A percentile compares a stretch with the other conserved stretches of the same genome.
Conservation (phyloP, 768 basidiomycete genomes). For the Kwoniella pini region DNA sequence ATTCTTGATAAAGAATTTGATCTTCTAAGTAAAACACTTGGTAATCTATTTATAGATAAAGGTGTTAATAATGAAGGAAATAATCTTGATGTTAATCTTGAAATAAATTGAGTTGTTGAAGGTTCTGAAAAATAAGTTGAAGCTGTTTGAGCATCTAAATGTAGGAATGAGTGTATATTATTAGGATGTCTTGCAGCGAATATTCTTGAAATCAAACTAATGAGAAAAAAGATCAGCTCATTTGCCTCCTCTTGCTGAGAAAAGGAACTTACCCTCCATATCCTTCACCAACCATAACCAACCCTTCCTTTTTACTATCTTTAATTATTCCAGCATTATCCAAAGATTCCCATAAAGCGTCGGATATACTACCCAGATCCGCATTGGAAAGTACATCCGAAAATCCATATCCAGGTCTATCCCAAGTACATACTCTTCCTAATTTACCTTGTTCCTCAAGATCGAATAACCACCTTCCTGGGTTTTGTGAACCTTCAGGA, state of each 20-base stretch:
- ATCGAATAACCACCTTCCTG: slow-evolving; percentile 52
- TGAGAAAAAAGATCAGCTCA: neutral
- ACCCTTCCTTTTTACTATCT: slow-evolving; percentile 15
- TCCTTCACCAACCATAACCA: slow-evolving; percentile 51
- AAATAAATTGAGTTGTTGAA: slow-evolving; percentile 36
- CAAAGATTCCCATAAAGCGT: slow-evolving; percentile 43
- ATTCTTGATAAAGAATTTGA: slow-evolving; percentile 48
- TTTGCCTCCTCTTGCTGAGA: neutral
- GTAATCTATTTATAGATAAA: slow-evolving; percentile 47
- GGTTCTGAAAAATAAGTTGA: slow-evolving; percentile 50
- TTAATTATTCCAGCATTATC: slow-evolving; percentile 25
- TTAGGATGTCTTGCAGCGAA: slow-evolving; percentile 49
- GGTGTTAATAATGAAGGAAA: slow-evolving; percentile 48
- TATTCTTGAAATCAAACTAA: slow-evolving; percentile 45
- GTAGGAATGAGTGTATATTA: slow-evolving; percentile 45
- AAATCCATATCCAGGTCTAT: slow-evolving; percentile 55
- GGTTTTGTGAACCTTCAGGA: slow-evolving; percentile 32
- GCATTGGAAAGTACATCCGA: slow-evolving; percentile 44
- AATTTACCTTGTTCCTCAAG: slow-evolving; percentile 46
- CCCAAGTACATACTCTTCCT: slow-evolving; percentile 52
- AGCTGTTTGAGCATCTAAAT: slow-evolving; percentile 53
- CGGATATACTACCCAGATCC: slow-evolving; percentile 47
- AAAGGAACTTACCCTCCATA: slow-evolving; percentile 50
- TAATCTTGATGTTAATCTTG: slow-evolving; percentile 44
- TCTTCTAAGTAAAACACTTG: slow-evolving; percentile 44